Evolutionary conservation across 805 yeast genomes (phyloP), one percentile per base, ranked within the genome.

Genomic region (Wickerhamomyces chaumierensis): DNA sequence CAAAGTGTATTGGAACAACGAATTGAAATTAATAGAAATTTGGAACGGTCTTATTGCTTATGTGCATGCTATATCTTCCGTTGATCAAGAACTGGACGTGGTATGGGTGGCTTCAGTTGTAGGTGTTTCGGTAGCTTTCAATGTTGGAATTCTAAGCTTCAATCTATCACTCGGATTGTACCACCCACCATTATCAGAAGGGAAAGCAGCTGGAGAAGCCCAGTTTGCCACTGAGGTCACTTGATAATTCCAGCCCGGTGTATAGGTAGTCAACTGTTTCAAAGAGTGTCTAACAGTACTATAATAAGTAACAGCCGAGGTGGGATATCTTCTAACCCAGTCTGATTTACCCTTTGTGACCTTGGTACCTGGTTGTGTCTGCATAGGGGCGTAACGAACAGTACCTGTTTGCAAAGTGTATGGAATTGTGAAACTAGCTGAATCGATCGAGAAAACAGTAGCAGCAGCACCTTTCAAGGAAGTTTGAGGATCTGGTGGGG

Each of bases 371-470:
- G 98, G 96, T 59, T 86, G 95, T 42, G 67, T 57, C 62, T 88
- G 96, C 95, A 87, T 85, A 37, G 96, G 96, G 1, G 96, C 96
- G 58, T 64, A 84, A 53, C 88, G 72, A 7, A 82, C 75, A 20
- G 47, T 58, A 21, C 95, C 95, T 1, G 90, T 79, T 65, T 90
- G 97, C 48, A 52, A 48, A 3, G 86, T 73, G 61, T 88, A 90
- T 2, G 90, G 69, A 11, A 87, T 60, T 3, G 75, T 48, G 53
- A 79, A 80, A 3, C 85, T 77, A 13, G 57, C 61, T 1, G 76
- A 61, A n/a, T 63, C 62, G 2, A 59, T 61, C 8, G 71, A 65
- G 7, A 45, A 9, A 3, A 48, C 39, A 3, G 68, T 68, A 0
- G 69, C 56, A 7, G 57, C 59, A 9, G 52, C 58, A 3, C 48